These are phyloP conservation scores for Teratosphaeria pseudoeucalypti DNA, from an alignment of 2,329 filamentous ascomycete species.

Conservation along the genomic window DNA sequence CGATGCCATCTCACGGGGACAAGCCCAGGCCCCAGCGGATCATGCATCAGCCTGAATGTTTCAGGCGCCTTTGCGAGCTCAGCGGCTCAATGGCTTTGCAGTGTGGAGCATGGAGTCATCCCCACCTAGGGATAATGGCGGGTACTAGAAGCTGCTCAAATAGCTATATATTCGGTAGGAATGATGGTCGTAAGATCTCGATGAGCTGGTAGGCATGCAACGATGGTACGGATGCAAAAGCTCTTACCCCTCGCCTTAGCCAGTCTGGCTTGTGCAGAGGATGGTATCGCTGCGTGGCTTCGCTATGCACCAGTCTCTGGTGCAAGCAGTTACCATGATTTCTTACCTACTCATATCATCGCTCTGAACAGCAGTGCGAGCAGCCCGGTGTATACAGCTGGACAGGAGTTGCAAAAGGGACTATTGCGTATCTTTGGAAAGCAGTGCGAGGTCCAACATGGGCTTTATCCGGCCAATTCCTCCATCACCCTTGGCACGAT, in stretches of 20 bases:
- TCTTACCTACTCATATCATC: conserved; percentile 44
- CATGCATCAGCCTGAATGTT: not conserved
- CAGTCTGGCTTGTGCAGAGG: conserved; percentile 42
- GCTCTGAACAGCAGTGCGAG: conserved; percentile 38
- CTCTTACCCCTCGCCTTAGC: not conserved
- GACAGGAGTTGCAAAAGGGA: conserved; percentile 43
- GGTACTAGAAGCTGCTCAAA: not conserved
- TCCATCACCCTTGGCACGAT: conserved; percentile 41
- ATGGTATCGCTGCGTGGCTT: conserved; percentile 52
- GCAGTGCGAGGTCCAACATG: conserved; percentile 20
- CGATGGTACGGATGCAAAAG: not conserved
- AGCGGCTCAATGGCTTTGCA: not conserved
- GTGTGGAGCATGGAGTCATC: not conserved
- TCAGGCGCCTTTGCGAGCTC: too few species aligned
- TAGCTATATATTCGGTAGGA: not conserved
- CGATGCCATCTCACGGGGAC: too few species aligned
- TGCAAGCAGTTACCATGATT: conserved; percentile 32
- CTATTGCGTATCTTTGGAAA: conserved; percentile 46
- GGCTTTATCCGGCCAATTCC: not conserved
- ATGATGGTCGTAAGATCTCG: not conserved
- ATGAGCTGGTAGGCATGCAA: not conserved
- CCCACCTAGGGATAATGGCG: too few species aligned
- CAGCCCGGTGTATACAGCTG: conserved; percentile 51
- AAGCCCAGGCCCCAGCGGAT: not conserved
- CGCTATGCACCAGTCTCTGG: conserved; percentile 48